Evolutionary conservation across 805 yeast genomes (phyloP).

Genomic region (Alloascoidea africana): DNA sequence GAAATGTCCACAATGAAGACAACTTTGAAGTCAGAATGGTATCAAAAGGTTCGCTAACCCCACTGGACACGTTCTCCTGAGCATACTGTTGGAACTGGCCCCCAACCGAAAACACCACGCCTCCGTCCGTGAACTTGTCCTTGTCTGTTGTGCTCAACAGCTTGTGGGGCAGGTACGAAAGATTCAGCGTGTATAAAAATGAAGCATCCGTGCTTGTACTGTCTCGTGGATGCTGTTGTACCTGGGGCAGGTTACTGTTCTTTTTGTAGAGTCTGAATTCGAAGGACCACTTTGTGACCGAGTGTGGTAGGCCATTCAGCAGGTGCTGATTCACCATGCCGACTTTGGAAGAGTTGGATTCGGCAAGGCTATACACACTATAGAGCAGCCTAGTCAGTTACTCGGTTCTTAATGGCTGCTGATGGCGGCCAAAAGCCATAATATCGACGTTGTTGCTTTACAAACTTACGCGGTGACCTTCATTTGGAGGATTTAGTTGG

Average conservation of each 20-base stretch:
- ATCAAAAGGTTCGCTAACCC: slow-evolving; percentile 43
- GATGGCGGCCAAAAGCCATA: no score
- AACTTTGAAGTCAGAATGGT: slow-evolving; percentile 37
- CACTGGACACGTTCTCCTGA: slow-evolving; percentile 20
- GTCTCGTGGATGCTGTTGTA: slow-evolving; percentile 6
- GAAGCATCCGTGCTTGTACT: slow-evolving; percentile 5
- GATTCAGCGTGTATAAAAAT: slow-evolving; percentile 15
- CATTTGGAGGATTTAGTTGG: background rate
- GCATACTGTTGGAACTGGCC: slow-evolving; percentile 21
- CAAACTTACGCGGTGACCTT: slow-evolving; percentile 1
- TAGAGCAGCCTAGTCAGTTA: no score
- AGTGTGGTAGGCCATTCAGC: background rate
- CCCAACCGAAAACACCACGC: slow-evolving; percentile 20
- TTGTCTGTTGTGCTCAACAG: slow-evolving; percentile 16
- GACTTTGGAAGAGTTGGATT: background rate
- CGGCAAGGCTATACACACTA: background rate
- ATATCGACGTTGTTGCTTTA: no score
- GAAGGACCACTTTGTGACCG: slow-evolving; percentile 40
- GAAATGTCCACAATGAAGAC: slow-evolving; percentile 52
- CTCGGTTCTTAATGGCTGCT: background rate
- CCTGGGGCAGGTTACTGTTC: slow-evolving; percentile 29
- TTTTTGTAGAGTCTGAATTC: slow-evolving; percentile 54
- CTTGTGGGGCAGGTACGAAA: slow-evolving; percentile 14
- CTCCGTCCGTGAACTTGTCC: slow-evolving; percentile 12
- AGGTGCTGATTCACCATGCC: background rate